These are phyloP conservation scores for Ormosia emarginata DNA, from an alignment of 306 rosid genomes.

Conservation along the genomic window DNA sequence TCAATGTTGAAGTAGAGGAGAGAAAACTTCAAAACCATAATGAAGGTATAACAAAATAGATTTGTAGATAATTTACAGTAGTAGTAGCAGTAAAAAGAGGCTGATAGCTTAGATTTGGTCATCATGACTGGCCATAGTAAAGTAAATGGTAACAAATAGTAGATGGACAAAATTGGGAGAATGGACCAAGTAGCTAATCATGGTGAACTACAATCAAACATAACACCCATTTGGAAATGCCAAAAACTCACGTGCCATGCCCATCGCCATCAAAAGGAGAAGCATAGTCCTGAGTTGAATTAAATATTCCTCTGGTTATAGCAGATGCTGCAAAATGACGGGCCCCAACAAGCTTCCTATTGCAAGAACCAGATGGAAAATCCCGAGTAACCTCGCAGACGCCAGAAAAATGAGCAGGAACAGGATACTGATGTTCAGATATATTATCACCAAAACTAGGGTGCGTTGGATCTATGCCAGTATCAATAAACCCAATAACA, in stretches of 20 bases:
- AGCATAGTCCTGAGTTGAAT: slow-evolving; percentile 80
- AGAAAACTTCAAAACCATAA: slow-evolving; percentile 1
- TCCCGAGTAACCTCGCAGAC: slow-evolving; percentile 92
- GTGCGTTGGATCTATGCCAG: slow-evolving; percentile 94
- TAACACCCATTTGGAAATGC: slow-evolving; percentile 7
- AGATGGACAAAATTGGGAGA: not conserved
- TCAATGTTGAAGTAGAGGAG: not conserved
- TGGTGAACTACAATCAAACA: not conserved
- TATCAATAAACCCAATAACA: slow-evolving; percentile 86
- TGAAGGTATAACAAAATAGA: not conserved
- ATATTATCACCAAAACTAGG: slow-evolving; percentile 68
- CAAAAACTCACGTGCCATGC: slow-evolving; percentile 94
- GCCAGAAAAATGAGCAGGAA: slow-evolving; percentile 86
- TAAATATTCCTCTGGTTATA: slow-evolving; percentile 92
- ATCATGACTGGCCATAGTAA: not conserved
- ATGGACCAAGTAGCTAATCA: not conserved
- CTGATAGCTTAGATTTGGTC: not conserved
- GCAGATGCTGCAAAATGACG: slow-evolving; percentile 99
- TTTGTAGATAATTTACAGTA: not conserved
- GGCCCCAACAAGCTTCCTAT: slow-evolving; percentile 94
- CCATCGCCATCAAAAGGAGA: slow-evolving; percentile 98
- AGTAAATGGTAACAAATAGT: not conserved
- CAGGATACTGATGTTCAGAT: slow-evolving; percentile 54
- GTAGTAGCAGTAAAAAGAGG: not conserved
- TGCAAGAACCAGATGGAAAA: slow-evolving; percentile 98